Percentiles rank a stretch among this genome's conserved stretches.
Evolutionary conservation across 2,329 filamentous ascomycete genomes (phyloP).

Genomic region (Ophiostoma ulmi): DNA sequence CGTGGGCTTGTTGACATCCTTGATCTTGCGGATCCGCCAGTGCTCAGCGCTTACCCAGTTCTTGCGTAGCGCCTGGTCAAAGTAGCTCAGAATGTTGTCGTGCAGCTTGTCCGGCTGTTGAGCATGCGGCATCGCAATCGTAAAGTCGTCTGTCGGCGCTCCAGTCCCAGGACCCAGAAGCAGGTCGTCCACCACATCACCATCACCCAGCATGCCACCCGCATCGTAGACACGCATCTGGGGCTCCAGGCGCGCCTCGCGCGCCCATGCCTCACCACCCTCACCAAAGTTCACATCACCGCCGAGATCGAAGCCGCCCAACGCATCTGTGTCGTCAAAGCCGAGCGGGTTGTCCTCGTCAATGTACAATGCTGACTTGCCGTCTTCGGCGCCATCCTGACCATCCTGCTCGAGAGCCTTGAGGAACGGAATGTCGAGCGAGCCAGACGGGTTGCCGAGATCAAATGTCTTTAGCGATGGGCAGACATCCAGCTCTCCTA

Average conservation of each 20-base stretch:
- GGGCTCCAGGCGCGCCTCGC: conserved; percentile 78
- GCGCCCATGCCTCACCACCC: conserved; percentile 92
- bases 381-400: conserved; percentile 44
- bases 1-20: conserved; percentile 47
- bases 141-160: conserved; percentile 64
- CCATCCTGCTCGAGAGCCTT: conserved; percentile 71
- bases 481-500: conserved; percentile 88
- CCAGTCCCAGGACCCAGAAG: conserved; percentile 57
- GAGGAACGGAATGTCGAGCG: conserved; percentile 85
- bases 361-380: conserved; percentile 75
- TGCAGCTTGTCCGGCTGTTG: conserved; percentile 65
- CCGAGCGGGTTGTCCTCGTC: conserved; percentile 80
- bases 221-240: conserved; percentile 75
- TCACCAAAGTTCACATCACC: conserved; percentile 83
- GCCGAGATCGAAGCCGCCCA: conserved; percentile 66
- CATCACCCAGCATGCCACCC: conserved; percentile 42
- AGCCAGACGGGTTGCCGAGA: conserved; percentile 76
- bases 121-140: conserved; percentile 70
- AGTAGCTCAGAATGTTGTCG: conserved; percentile 94
- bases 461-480: conserved; percentile 93
- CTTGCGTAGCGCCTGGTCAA: conserved; percentile 92
- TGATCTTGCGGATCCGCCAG: conserved; percentile 94
- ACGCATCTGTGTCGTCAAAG: conserved; percentile 73
- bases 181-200: conserved; percentile 50
- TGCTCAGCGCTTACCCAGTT: conserved; percentile 99